Evolutionary conservation across 148 eudicot species (phyloP), one percentile per base, ranked within the genome.

Genomic region (Cornus suecica): DNA sequence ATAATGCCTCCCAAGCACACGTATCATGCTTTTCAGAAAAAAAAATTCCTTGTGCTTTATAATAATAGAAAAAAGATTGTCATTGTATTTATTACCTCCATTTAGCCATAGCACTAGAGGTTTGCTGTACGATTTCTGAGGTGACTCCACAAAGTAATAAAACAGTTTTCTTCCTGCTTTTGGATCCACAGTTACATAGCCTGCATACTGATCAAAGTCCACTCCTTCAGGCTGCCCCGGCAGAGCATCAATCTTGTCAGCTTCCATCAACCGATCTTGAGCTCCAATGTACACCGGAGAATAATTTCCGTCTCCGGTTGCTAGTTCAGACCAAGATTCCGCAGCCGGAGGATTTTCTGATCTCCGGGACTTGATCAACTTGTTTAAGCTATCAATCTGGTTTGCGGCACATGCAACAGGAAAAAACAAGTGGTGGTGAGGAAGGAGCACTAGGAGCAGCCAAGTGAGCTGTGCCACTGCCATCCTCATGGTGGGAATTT

Each of bases 91-190:
- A 25, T 79, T 81, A 82, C 84, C 84, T 78, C 82, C 82, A 71
- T 82, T 78, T 10, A 82, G 82, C 85, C 85, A 82, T 52, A 82
- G 37, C 13, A 78, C 74, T 34, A 82, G 71, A 15, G 85, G 85
- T 27, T 75, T 75, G n/a, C 65, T 32, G 7, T 65, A 68, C 26
- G 82, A 45, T 61, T 75, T 32, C 5, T 70, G 70, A 54, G 84
- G 77, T 8, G 84, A 77, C 56, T 82, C 81, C 0, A 78, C 81
- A 24, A 82, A 74, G 56, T 74, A 82, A 31, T 82, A 82, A 48
- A 82, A 82, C 60, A 82, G 58, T 16, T 75, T 68, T 71, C 65
- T 75, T 22, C 85, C 85, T 4, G 82, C 82, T n/a, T 42, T 58
- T 20, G 76, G 73, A 71, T 82, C 81, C 28, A 82, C 85, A 10